Conservation (phyloP, 1,139 yeast genomes). For the Protomyces inouyei region DNA sequence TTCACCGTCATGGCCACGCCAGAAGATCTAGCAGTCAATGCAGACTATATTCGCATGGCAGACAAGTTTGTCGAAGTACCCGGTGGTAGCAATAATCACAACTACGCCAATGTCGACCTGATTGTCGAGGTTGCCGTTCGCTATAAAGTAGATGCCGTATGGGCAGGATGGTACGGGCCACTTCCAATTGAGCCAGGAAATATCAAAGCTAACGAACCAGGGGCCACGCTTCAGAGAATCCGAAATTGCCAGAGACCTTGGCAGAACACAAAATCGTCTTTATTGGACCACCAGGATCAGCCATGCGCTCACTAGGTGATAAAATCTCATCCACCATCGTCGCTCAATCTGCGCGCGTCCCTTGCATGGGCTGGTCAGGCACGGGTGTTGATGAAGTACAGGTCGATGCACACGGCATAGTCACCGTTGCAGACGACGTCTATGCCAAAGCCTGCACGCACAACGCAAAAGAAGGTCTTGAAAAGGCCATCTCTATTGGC, state of each 20-base stretch:
- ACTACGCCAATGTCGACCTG: constrained; percentile 94
- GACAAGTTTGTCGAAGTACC: constrained; percentile 98
- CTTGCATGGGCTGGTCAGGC: constrained; percentile 99
- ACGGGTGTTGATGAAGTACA: constrained; percentile 84
- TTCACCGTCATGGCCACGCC: constrained; percentile 99
- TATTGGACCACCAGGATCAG: constrained; percentile 97
- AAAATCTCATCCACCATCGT: constrained; percentile 95
- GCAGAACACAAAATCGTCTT: constrained; percentile 85
- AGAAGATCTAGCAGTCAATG: constrained; percentile 92
- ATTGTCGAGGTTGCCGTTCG: constrained; percentile 97
- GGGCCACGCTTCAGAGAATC: constrained; percentile 98
- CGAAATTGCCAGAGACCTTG: constrained; percentile 82
- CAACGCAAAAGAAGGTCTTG: constrained; percentile 81
- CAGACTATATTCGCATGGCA: constrained; percentile 98
- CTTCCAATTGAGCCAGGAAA: constrained; percentile 34
- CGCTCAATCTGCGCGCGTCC: constrained; percentile 96
- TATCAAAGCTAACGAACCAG: constrained; percentile 43
- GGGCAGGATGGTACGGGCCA: constrained; percentile 68
- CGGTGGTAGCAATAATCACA: constrained; percentile 97
- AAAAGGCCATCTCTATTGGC: constrained; percentile 77
- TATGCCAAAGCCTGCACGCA: constrained; percentile 84
- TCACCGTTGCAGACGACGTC: constrained; percentile 76
- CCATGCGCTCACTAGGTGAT: constrained; percentile 99
- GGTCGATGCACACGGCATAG: constrained; percentile 70
- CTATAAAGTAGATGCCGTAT: constrained; percentile 93